A percentile compares a stretch with the other conserved stretches of the same genome.
Conservation (phyloP, 345 rosid genomes). For the Melastoma malabathricum region DNA sequence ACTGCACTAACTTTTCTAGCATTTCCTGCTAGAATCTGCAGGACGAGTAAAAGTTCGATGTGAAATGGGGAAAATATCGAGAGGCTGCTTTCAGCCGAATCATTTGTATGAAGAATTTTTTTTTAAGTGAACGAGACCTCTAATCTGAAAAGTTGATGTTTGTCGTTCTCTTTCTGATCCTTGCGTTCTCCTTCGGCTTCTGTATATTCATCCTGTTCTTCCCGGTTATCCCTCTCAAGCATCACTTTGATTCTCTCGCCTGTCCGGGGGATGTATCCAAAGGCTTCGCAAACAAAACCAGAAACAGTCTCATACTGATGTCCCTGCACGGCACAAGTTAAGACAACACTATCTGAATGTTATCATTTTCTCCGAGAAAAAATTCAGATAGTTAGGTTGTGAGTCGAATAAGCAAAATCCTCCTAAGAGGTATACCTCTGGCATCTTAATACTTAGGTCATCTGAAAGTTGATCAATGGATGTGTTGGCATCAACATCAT, state of each 20-base stretch:
- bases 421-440: constrained; percentile 47
- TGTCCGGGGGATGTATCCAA: constrained; percentile 95
- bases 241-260: constrained; percentile 77
- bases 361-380: not conserved
- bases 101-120: not conserved
- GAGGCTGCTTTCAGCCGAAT: not conserved
- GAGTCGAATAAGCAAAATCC: not conserved
- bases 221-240: constrained; percentile 66
- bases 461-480: constrained; percentile 93
- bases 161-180: constrained; percentile 47
- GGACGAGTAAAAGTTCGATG: constrained; percentile 2
- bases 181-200: constrained; percentile 52
- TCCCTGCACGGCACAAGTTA: constrained; percentile 26
- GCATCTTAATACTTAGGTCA: constrained; percentile 89
- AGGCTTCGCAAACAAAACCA: constrained; percentile 89
- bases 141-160: constrained; percentile 60
- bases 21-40: constrained; percentile 87
- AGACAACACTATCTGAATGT: not conserved
- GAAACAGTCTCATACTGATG: constrained; percentile 98
- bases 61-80: not conserved
- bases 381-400: not conserved
- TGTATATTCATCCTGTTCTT: constrained; percentile 45
- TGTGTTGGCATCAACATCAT: constrained; percentile 95
- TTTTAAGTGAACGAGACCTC: constrained; percentile 40
- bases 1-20: constrained; percentile 94